phyloP scores from a whole-genome alignment of 768 basidiomycete species.

The Podaxis sp. region DNA sequence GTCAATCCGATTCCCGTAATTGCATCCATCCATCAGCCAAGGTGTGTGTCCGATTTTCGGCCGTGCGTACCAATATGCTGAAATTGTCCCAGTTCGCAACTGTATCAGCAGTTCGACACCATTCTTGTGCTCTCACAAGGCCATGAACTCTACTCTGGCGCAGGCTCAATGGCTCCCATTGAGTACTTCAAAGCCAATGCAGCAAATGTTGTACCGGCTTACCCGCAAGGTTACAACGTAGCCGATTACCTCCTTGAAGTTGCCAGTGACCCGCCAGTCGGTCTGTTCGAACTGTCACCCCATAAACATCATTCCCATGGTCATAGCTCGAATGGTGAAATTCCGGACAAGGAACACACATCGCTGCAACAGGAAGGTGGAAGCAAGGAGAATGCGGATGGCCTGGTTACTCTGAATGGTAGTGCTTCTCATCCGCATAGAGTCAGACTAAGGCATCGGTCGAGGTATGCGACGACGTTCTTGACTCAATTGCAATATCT shows the following conservation, averaged over 20 bases:
- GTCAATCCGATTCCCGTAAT: constrained; percentile 75
- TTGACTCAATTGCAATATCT: constrained; percentile 86
- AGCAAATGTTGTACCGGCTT: constrained; percentile 37
- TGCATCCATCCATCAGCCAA: constrained; percentile 86
- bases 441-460: constrained; percentile 12
- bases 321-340: not conserved
- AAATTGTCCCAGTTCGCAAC: constrained; percentile 50
- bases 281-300: constrained; percentile 31
- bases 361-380: not conserved
- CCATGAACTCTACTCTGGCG: constrained; percentile 72
- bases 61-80: not conserved
- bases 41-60: constrained; percentile 30
- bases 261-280: constrained; percentile 60
- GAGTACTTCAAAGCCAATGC: constrained; percentile 56
- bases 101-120: constrained; percentile 83
- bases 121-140: constrained; percentile 78
- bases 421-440: not conserved
- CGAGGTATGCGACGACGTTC: constrained; percentile 67
- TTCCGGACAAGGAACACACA: not conserved
- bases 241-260: constrained; percentile 92
- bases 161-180: constrained; percentile 66
- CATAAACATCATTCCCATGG: not conserved
- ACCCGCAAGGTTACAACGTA: constrained; percentile 82
- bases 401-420: constrained; percentile 11
- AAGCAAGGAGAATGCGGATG: not conserved